A percentile compares a stretch with the other conserved stretches of the same genome.
Conservation (phyloP, 2,329 filamentous ascomycete genomes). For the Diaporthe caulivora region DNA sequence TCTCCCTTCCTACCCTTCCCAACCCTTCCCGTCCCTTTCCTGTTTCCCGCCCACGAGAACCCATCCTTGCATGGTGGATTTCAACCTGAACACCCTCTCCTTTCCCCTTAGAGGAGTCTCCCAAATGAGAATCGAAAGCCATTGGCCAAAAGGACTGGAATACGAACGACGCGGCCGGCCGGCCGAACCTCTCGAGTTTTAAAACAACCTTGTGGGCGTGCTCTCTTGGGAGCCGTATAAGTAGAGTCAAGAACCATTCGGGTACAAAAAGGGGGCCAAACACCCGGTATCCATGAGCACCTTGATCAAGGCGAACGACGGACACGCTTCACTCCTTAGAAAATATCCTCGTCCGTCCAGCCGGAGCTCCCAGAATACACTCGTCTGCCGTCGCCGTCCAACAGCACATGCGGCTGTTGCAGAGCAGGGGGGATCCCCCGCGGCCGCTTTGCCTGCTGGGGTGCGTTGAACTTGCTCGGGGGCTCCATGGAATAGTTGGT, state of each 20-base stretch:
- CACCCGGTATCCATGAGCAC: constrained; percentile 13
- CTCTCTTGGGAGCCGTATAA: constrained; percentile 22
- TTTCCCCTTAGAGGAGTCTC: neutral
- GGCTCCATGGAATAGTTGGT: constrained; percentile 31
- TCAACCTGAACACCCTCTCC: constrained; percentile 1
- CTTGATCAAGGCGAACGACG: constrained; percentile 34
- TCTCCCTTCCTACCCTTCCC: neutral
- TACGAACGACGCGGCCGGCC: constrained; percentile 31
- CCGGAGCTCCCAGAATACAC: constrained; percentile 73
- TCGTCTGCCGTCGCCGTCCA: constrained; percentile 71
- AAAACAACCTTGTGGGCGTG: constrained; percentile 17
- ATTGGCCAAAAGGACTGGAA: constrained; percentile 5
- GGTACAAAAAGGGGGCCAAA: constrained; percentile 24
- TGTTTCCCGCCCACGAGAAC: neutral
- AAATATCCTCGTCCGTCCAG: constrained; percentile 76
- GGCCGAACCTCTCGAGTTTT: constrained; percentile 15
- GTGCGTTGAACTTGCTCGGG: constrained; percentile 69
- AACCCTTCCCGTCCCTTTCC: constrained; percentile 6
- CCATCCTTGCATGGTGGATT: constrained; percentile 21
- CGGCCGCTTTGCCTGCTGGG: constrained; percentile 62
- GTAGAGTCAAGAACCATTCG: constrained; percentile 30
- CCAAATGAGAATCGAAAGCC: constrained; percentile 18
- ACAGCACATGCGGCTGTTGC: constrained; percentile 59
- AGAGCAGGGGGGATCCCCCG: constrained; percentile 65
- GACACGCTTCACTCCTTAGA: constrained; percentile 54